A percentile compares a stretch with the other conserved stretches of the same genome.
These are phyloP conservation scores for Escallonia herrerae DNA, from an alignment of 129 eudicot species.

Conservation along the genomic window DNA sequence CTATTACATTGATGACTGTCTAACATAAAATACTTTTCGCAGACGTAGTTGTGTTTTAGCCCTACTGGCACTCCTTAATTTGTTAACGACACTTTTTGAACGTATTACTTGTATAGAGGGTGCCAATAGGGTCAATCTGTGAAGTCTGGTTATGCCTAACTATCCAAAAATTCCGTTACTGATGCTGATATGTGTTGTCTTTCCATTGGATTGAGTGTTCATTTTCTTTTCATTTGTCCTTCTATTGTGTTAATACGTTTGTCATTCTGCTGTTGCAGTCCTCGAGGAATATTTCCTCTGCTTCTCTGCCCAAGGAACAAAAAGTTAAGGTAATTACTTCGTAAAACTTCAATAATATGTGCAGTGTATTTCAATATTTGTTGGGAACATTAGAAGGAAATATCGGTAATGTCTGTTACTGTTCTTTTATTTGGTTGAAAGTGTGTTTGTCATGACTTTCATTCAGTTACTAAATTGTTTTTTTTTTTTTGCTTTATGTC, in stretches of 20 bases:
- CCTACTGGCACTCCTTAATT: too few relatives aligned
- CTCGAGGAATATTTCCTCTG: conserved; percentile 52
- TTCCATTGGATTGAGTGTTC: too few relatives aligned
- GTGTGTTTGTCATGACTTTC: background rate
- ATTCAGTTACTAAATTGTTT: background rate
- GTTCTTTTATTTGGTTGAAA: background rate
- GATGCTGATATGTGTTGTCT: too few relatives aligned
- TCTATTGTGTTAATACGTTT: background rate
- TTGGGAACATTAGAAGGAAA: background rate
- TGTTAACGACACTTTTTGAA: too few relatives aligned
- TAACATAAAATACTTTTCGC: too few relatives aligned
- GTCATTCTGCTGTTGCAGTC: conserved; percentile 27
- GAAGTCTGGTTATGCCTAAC: too few relatives aligned
- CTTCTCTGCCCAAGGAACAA: conserved; percentile 45
- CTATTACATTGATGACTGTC: too few relatives aligned
- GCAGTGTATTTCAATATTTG: conserved; percentile 6
- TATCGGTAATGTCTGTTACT: background rate
- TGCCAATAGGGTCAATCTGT: too few relatives aligned
- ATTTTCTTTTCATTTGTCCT: background rate
- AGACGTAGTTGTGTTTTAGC: too few relatives aligned
- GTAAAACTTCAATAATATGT: conserved; percentile 1
- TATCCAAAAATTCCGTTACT: too few relatives aligned
- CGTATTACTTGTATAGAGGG: too few relatives aligned
- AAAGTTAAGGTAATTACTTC: conserved; percentile 53
- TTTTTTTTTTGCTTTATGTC: too few relatives aligned